Evolutionary conservation across 2,329 filamentous ascomycete genomes (phyloP), one percentile per base, ranked within the genome.

Genomic region (Paracamarosporium sp.): DNA sequence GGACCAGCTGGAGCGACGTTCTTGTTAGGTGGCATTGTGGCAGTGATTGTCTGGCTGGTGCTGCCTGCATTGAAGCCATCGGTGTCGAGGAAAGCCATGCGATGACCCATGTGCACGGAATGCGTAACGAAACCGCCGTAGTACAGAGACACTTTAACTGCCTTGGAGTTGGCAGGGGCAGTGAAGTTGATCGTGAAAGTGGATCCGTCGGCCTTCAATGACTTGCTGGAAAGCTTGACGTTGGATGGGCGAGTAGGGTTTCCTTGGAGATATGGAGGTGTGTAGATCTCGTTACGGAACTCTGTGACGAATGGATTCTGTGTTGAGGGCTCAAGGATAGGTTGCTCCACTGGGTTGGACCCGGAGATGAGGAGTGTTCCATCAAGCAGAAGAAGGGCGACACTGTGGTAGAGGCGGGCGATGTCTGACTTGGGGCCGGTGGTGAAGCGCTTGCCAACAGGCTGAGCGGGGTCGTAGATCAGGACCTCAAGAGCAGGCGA

Each of bases 81-180:
- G 43, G 69, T 75, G 60, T 87, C 84, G 38, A 88, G 75, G 63
- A 81, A 80, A 38, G 83, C 56, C 81, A 87, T 84, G 11, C 85
- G 81, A 62, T 86, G 84, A 41, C 84, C 84, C 86, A 88, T 88
- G 67, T 88, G 85, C 20, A 88, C 67, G 1, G 80, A 82, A 70
- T 88, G 86, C 33, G 86, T 88, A 40, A 87, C 82, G 63, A 85
- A 88, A 5, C 86, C 86, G 41, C 83, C 83, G 64, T 86, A 81
- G 70, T 87, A 86, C 20, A 88, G 78, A 3, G 77, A 75, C 17
- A 86, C 78, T 66, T 83, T 82, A 51, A 83, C 75, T 2, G 65
- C 69, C 62, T 81, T 76, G 2, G 80, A 77, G 41, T 72, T 75
- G 36, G 74, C 61, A 17, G 79, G 79, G 13, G 75, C 75, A 12